Percentiles rank a stretch among this genome's conserved stretches.
These are phyloP conservation scores for Dictyostelium discoideum DNA, from an alignment of 78 protist genomes.

Conservation along the genomic window DNA sequence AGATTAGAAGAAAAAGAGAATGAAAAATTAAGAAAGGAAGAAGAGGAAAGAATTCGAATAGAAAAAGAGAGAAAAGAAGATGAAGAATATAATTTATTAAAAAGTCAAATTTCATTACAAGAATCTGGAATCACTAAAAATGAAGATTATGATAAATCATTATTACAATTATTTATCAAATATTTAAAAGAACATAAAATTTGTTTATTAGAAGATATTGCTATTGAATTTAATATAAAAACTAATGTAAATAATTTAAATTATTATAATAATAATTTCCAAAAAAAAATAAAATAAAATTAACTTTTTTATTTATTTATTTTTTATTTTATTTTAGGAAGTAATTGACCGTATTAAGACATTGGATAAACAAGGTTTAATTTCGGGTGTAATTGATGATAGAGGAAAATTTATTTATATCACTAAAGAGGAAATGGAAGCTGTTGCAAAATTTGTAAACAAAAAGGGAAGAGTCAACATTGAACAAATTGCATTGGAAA, in stretches of 20 bases:
- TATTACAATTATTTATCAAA: conserved; percentile 34
- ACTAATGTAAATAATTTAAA: not conserved
- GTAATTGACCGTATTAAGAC: conserved; percentile 70
- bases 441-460: conserved; percentile 74
- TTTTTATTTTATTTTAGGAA: conserved; percentile 44
- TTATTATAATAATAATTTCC: too few relatives aligned
- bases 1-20: conserved; percentile 61
- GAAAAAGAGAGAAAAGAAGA: conserved; percentile 75
- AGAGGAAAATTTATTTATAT: conserved; percentile 90
- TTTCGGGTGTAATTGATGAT: conserved; percentile 91
- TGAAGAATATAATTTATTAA: conserved; percentile 64
- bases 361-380: conserved; percentile 78
- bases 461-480: conserved; percentile 85
- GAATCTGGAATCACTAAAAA: conserved; percentile 19
- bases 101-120: conserved; percentile 11
- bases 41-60: conserved; percentile 41
- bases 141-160: conserved; percentile 20
- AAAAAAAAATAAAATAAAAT: not conserved
- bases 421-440: conserved; percentile 83
- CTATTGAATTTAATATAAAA: conserved; percentile 67
- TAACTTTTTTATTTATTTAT: not conserved
- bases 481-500: conserved; percentile 79
- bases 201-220: conserved; percentile 56
- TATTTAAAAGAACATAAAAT: conserved; percentile 71
- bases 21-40: conserved; percentile 24